Evolutionary conservation across 2,329 filamentous ascomycete species (phyloP).

Genomic region (Fusarium poae): DNA sequence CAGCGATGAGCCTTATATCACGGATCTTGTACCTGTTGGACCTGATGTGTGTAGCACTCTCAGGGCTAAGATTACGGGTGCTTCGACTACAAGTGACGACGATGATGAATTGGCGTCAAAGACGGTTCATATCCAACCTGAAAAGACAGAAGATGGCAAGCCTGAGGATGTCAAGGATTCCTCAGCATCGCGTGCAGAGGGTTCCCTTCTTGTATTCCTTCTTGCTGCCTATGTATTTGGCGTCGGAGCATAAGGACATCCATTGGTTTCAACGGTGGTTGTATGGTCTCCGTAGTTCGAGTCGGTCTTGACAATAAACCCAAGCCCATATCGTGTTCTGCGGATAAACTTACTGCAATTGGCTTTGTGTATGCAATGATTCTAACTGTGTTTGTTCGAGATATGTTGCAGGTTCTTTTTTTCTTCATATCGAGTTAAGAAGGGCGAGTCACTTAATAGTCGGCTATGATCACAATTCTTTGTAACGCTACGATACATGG

Average conservation of each 20-base stretch:
- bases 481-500: too few species aligned
- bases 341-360: too few species aligned
- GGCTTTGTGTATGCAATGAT: too few species aligned
- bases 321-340: not conserved
- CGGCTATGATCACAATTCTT: too few species aligned
- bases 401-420: too few species aligned
- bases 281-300: fast-evolving
- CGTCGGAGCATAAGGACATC: not conserved
- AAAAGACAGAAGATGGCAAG: not conserved
- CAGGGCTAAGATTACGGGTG: constrained; percentile 15
- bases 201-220: not conserved
- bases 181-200: not conserved
- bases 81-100: not conserved
- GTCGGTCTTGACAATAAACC: not conserved
- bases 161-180: not conserved
- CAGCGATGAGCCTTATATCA: constrained; percentile 6
- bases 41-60: constrained; percentile 20
- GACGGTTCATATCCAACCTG: not conserved
- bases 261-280: not conserved
- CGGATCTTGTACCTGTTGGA: constrained; percentile 3
- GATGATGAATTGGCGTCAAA: not conserved
- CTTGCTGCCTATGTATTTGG: not conserved
- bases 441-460: too few species aligned
- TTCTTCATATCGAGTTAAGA: too few species aligned
- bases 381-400: too few species aligned